phyloP scores from a whole-genome alignment of 2,329 filamentous ascomycete species.

The Neopestalotiopsis sp. region DNA sequence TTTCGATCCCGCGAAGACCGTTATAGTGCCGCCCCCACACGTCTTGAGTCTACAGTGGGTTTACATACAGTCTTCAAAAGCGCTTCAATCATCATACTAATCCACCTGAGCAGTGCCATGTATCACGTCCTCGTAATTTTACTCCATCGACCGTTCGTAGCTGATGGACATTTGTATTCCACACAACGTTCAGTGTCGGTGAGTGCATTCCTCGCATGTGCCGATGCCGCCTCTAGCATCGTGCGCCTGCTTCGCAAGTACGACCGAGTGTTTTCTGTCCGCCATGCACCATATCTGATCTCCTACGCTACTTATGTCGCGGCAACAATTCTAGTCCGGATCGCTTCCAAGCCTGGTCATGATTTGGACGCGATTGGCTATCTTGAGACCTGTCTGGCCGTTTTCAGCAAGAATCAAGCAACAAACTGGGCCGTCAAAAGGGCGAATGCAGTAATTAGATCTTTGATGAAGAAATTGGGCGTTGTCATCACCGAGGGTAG shows the following conservation, averaged over 20 bases:
- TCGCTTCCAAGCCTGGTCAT: conserved; percentile 49
- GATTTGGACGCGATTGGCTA: conserved; percentile 44
- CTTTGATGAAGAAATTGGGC: conserved; percentile 49
- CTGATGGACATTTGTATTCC: conserved; percentile 52
- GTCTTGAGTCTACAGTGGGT: not conserved
- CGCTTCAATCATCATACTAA: not conserved
- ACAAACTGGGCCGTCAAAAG: conserved; percentile 54
- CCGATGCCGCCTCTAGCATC: conserved; percentile 50
- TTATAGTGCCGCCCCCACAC: not conserved
- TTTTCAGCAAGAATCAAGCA: conserved; percentile 54
- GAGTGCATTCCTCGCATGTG: conserved; percentile 50
- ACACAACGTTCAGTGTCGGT: conserved; percentile 45
- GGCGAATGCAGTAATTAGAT: conserved; percentile 49
- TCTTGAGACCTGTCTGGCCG: conserved; percentile 48
- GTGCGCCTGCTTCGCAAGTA: conserved; percentile 49
- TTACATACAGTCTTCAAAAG: not conserved
- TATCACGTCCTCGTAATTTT: conserved; percentile 58
- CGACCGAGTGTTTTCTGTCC: conserved; percentile 48
- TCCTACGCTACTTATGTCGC: conserved; percentile 61
- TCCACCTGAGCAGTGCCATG: not conserved
- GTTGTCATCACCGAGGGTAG: conserved; percentile 26
- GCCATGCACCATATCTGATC: conserved; percentile 55
- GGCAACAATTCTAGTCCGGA: conserved; percentile 56
- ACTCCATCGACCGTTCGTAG: conserved; percentile 57
- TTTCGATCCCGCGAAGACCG: not conserved